Evolutionary conservation across 2,329 filamentous ascomycete species (phyloP).

Genomic region (Diaporthe velutina): DNA sequence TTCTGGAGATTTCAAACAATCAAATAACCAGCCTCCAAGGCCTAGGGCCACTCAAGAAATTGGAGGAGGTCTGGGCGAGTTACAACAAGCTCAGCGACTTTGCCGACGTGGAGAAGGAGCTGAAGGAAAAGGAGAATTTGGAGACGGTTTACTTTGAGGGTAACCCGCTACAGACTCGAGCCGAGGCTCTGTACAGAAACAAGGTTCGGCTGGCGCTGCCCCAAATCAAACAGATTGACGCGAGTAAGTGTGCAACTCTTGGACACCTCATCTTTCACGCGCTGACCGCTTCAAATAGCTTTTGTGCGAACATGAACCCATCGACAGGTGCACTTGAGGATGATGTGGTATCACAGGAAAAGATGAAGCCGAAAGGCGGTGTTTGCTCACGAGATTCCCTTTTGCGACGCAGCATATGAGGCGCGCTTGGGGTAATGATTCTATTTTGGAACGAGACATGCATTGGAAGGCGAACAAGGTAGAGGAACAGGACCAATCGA

Average conservation of each 20-base stretch:
- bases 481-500: slow-evolving; percentile 28
- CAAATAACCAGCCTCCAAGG: slow-evolving; percentile 81
- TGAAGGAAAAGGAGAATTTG: slow-evolving; percentile 83
- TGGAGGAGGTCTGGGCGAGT: slow-evolving; percentile 96
- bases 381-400: background rate
- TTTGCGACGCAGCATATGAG: slow-evolving; percentile 4
- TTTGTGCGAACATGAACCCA: slow-evolving; percentile 44
- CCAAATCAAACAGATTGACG: slow-evolving; percentile 93
- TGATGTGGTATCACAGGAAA: background rate
- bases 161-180: slow-evolving; percentile 85
- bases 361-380: background rate
- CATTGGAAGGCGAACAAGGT: slow-evolving; percentile 26
- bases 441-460: background rate
- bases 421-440: background rate
- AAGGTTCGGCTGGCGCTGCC: slow-evolving; percentile 91
- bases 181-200: slow-evolving; percentile 90
- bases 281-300: slow-evolving; percentile 44
- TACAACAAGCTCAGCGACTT: slow-evolving; percentile 88
- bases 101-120: slow-evolving; percentile 80
- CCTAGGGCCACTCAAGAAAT: slow-evolving; percentile 73
- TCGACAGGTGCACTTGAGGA: background rate
- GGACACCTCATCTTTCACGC: background rate
- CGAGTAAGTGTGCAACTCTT: slow-evolving; percentile 76
- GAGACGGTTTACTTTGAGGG: slow-evolving; percentile 97
- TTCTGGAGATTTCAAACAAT: slow-evolving; percentile 93